These are phyloP conservation scores for Dentipellis sp. DNA, from an alignment of 768 basidiomycete genomes.

Conservation along the genomic window DNA sequence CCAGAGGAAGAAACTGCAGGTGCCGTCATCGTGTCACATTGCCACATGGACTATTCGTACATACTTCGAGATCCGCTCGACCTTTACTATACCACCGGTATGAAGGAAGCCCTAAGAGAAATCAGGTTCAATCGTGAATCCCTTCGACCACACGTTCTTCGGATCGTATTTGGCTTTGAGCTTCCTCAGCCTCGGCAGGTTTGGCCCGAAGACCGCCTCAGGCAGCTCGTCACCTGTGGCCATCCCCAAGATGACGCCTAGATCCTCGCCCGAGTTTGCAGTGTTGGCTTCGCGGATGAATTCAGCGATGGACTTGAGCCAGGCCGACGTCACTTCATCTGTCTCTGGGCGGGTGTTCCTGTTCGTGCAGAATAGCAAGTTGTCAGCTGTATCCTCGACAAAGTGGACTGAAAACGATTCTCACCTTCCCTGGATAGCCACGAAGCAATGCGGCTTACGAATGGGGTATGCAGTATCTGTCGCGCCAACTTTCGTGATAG, in stretches of 20 bases:
- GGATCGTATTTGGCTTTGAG: slow-evolving; percentile 25
- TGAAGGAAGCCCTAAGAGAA: not conserved
- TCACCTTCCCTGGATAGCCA: slow-evolving; percentile 15
- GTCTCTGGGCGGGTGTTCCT: not conserved
- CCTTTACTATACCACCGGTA: no score
- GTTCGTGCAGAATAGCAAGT: not conserved
- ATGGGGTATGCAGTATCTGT: slow-evolving; percentile 7
- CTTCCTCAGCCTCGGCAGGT: slow-evolving; percentile 17
- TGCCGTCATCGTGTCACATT: no score
- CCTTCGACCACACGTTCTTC: slow-evolving; percentile 20
- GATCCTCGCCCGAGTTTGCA: slow-evolving; percentile 3
- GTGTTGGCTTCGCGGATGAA: not conserved
- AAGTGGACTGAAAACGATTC: slow-evolving; percentile 2
- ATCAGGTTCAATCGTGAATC: slow-evolving; percentile 19
- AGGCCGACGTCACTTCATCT: not conserved
- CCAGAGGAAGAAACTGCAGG: no score
- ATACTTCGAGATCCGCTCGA: no score
- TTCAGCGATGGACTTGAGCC: not conserved
- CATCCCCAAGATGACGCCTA: slow-evolving; percentile 16
- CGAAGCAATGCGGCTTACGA: slow-evolving; percentile 15
- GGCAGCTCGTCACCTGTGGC: slow-evolving; percentile 17
- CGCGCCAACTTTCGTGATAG: not conserved
- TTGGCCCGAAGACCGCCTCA: slow-evolving; percentile 21
- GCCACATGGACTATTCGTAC: no score
- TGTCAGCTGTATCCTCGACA: not conserved